These are phyloP conservation scores for Spathaspora sp. DNA, from an alignment of 1,139 yeast species.

Conservation along the genomic window DNA sequence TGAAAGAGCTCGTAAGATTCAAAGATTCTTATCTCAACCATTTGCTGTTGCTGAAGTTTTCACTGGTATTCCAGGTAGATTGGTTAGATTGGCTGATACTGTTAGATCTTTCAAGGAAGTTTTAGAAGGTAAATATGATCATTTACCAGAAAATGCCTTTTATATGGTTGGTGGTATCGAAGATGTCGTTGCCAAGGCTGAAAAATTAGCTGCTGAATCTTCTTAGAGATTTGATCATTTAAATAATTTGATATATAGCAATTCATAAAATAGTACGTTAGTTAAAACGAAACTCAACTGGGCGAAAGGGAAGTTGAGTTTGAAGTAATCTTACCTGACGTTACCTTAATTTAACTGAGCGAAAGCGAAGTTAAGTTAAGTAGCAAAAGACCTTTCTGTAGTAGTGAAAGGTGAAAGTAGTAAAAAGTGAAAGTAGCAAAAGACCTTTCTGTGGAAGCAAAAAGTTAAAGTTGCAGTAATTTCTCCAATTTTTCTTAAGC, in stretches of 20 bases:
- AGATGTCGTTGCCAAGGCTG: conserved; percentile 98
- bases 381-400: too few relatives aligned
- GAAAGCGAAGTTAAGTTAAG: too few relatives aligned
- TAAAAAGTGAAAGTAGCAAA: too few relatives aligned
- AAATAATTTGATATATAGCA: conserved; percentile 5
- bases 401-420: too few relatives aligned
- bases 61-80: conserved; percentile 99
- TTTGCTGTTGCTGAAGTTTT: conserved; percentile 99
- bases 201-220: conserved; percentile 94
- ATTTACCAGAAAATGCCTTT: conserved; percentile 99
- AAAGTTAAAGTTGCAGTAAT: too few relatives aligned
- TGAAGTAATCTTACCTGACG: too few relatives aligned
- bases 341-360: too few relatives aligned
- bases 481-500: neutral
- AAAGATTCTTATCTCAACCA: conserved; percentile 99
- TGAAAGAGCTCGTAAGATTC: conserved; percentile 99
- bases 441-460: too few relatives aligned
- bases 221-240: conserved; percentile 40
- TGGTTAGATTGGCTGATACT: conserved; percentile 96
- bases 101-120: conserved; percentile 94
- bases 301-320: neutral
- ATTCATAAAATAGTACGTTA: conserved; percentile 4
- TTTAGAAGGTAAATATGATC: conserved; percentile 97
- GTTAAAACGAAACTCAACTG: neutral
- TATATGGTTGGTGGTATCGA: conserved; percentile 99